phyloP scores from a whole-genome alignment of 192 early-diverging fungal genomes.

The Jimgerdemannia lactiflua region DNA sequence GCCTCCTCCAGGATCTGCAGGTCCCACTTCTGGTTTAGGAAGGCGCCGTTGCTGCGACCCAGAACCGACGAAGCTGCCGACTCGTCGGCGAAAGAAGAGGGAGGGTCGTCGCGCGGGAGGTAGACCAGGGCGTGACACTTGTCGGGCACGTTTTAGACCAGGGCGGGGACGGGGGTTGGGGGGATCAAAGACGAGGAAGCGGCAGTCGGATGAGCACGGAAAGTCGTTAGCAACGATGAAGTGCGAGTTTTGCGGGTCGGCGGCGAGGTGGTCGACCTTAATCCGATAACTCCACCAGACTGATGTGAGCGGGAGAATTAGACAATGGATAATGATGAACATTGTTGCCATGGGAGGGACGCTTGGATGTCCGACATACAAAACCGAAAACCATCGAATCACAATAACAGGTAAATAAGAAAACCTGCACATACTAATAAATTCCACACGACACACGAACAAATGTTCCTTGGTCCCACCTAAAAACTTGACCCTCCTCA shows the following conservation, averaged over 20 bases:
- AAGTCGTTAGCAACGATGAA: constrained; percentile 26
- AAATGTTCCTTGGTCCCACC: constrained; percentile 50
- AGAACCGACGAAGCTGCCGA: too few species aligned
- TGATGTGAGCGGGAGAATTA: constrained; percentile 1
- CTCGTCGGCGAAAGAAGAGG: too few species aligned
- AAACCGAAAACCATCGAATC: too few species aligned
- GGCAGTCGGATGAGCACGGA: constrained; percentile 6
- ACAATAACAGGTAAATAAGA: constrained; percentile 2
- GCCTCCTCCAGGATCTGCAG: too few species aligned
- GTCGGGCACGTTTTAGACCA: too few species aligned
- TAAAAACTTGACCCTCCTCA: constrained; percentile 56
- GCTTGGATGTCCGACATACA: constrained; percentile 3
- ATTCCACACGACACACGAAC: constrained; percentile 66
- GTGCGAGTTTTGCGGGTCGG: constrained; percentile 24
- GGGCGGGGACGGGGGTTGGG: too few species aligned
- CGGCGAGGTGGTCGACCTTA: constrained; percentile 24
- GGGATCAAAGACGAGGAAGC: constrained; percentile 32
- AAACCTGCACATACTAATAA: constrained; percentile 57
- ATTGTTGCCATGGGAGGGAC: too few species aligned
- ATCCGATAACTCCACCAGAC: constrained; percentile 44
- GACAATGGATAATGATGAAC: too few species aligned
- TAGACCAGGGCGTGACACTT: too few species aligned
- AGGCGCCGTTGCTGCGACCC: too few species aligned
- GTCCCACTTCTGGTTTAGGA: too few species aligned
- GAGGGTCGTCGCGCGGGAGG: too few species aligned